These are phyloP conservation scores for Manihot esculenta DNA, from an alignment of 441 rosid genomes.

Conservation along the genomic window DNA sequence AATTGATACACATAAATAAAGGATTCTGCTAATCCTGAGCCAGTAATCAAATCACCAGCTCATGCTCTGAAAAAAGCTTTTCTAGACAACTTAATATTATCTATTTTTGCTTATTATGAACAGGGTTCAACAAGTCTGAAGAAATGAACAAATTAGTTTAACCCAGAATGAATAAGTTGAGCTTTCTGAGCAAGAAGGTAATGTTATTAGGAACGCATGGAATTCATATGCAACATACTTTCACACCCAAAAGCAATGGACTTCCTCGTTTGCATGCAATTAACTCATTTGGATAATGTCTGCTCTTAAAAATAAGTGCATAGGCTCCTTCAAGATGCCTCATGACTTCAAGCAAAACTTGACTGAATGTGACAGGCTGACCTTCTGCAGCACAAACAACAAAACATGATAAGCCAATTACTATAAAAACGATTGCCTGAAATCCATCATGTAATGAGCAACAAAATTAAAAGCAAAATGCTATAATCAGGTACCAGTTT, in stretches of 20 bases:
- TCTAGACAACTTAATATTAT: background rate
- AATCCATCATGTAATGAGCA: background rate
- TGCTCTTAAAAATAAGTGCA: slow-evolving; percentile 94
- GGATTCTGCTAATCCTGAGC: background rate
- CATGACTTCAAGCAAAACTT: slow-evolving; percentile 95
- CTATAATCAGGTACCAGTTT: background rate
- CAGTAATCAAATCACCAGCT: background rate
- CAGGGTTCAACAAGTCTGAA: background rate
- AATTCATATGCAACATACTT: slow-evolving; percentile 50
- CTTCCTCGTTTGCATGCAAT: slow-evolving; percentile 98
- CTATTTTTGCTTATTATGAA: background rate
- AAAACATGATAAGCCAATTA: background rate
- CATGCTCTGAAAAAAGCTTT: background rate
- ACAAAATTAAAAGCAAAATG: background rate
- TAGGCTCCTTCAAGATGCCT: slow-evolving; percentile 98
- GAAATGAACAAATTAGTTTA: background rate
- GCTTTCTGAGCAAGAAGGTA: background rate
- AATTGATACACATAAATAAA: background rate
- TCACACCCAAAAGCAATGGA: slow-evolving; percentile 91
- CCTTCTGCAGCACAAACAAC: slow-evolving; percentile 49
- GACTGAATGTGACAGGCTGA: slow-evolving; percentile 70
- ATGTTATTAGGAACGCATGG: slow-evolving; percentile 13
- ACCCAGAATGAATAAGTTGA: background rate
- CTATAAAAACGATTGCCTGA: slow-evolving; percentile 2
- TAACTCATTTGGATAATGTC: slow-evolving; percentile 91